phyloP scores from a whole-genome alignment of 106 monocot genomes.

The Iris macrosiphon region DNA sequence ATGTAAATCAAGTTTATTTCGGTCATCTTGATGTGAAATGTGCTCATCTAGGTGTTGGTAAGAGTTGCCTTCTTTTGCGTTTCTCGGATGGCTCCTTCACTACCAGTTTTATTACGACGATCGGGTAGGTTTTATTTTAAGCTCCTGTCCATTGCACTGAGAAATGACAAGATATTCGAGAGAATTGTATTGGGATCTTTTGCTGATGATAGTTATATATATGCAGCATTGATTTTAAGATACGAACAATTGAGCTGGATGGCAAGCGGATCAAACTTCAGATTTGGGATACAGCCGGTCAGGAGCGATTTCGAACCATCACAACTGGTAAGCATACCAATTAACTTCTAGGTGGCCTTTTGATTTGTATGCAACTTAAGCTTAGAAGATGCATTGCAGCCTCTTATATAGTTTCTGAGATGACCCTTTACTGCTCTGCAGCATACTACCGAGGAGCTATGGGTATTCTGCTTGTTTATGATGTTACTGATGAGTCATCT shows the following conservation, averaged over 20 bases:
- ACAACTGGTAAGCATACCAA: slow-evolving; percentile 56
- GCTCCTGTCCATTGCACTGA: too few relatives aligned
- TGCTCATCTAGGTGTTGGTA: slow-evolving; percentile 17
- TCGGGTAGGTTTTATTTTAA: slow-evolving; percentile 10
- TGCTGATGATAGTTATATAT: background rate
- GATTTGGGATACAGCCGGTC: slow-evolving; percentile 66
- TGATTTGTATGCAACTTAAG: too few relatives aligned
- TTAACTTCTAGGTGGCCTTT: too few relatives aligned
- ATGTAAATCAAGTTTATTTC: too few relatives aligned
- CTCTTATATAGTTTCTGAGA: background rate
- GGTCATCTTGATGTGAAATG: background rate
- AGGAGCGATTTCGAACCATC: slow-evolving; percentile 53
- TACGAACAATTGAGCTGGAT: slow-evolving; percentile 62
- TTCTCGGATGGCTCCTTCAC: slow-evolving; percentile 30
- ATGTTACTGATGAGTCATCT: slow-evolving; percentile 62
- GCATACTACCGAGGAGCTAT: slow-evolving; percentile 65
- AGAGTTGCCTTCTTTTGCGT: slow-evolving; percentile 26
- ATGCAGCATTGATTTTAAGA: slow-evolving; percentile 58
- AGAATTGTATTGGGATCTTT: background rate
- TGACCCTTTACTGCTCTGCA: slow-evolving; percentile 10
- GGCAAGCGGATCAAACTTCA: slow-evolving; percentile 62
- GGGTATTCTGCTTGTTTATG: slow-evolving; percentile 62
- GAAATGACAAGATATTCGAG: too few relatives aligned
- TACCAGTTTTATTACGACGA: slow-evolving; percentile 28
- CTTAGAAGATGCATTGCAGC: too few relatives aligned